phyloP scores from a whole-genome alignment of 176 grass and related monocot genomes.

The Musa beccarii region DNA sequence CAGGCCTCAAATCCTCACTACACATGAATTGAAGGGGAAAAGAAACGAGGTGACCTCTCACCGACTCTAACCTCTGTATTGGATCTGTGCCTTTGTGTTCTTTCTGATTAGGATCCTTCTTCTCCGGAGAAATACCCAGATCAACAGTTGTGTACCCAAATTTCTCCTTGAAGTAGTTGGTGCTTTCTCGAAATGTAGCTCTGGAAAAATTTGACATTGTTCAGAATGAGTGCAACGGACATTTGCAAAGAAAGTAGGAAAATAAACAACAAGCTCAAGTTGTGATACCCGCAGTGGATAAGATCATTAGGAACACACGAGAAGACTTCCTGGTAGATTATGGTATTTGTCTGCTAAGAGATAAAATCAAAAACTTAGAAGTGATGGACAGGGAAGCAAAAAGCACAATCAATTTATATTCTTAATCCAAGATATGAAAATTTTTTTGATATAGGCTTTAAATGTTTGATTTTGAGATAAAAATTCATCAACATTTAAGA shows the following conservation, averaged over 20 bases:
- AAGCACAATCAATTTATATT: neutral
- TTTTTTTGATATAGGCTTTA: neutral
- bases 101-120: slow-evolving; percentile 29
- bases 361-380: slow-evolving; percentile 9
- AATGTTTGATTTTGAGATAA: neutral
- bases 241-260: neutral
- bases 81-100: slow-evolving; percentile 25
- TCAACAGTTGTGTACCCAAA: slow-evolving; percentile 58
- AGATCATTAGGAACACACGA: slow-evolving; percentile 64
- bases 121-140: slow-evolving; percentile 42
- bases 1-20: slow-evolving; percentile 67
- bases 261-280: neutral
- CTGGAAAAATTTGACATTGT: slow-evolving; percentile 22
- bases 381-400: neutral
- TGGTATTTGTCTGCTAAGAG: slow-evolving; percentile 52
- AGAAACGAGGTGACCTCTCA: slow-evolving; percentile 55
- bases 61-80: slow-evolving; percentile 32
- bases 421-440: neutral
- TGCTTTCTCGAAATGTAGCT: slow-evolving; percentile 42
- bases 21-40: slow-evolving; percentile 78
- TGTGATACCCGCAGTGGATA: slow-evolving; percentile 44
- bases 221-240: neutral
- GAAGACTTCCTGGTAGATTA: slow-evolving; percentile 61
- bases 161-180: slow-evolving; percentile 54
- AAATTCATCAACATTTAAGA: neutral